Evolutionary conservation across 208 protist species (phyloP), one percentile per base, ranked within the genome.

Genomic region (Vickermania ingenoplastis): DNA sequence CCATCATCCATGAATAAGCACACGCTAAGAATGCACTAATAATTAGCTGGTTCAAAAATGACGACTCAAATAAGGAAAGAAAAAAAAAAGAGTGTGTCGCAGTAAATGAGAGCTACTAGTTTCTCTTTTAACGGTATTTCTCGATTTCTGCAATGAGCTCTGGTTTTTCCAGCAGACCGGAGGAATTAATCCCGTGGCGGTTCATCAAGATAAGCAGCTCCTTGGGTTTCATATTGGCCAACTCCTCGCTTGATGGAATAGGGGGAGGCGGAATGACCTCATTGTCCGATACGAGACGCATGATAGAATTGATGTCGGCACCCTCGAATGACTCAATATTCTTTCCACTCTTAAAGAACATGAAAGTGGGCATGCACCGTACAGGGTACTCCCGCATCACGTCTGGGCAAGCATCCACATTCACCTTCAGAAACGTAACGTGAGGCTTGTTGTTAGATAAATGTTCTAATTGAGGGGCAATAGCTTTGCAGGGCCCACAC

Each of bases 361-460:
- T 63, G 54, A 91, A 91, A 0, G 83, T 88, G 14, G 80, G 83
- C 77, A 88, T 87, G 4, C 66, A 72, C 4, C 63, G 55, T 2
- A 91, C 73, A 11, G 71, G 75, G 49, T 86, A 88, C 23, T 59
- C 60, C 7, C 41, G 28, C 26, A 76, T 79, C 22, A 87, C 63
- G 29, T 86, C 83, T 7, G 63, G 29, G 0, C 74, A 48, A 0
- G 28, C 27, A 54, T 91, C 83, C 1, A 88, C 80, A 73, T 91
- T 77, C 0, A 91, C 72, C 65, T 91, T 85, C 31, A 57, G 70
- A 27, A 91, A 88, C 48, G 70, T 83, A 14, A 88, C 77, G 28
- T 83, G 67, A 2, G 67, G 77, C 55, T 91, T 88, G 14, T 51
- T 52, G 1, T 54, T 22, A 27, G 80, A 75, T 2, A 91, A 63